Conservation (phyloP, 441 rosid species). For the Bruguiera hainesii region DNA sequence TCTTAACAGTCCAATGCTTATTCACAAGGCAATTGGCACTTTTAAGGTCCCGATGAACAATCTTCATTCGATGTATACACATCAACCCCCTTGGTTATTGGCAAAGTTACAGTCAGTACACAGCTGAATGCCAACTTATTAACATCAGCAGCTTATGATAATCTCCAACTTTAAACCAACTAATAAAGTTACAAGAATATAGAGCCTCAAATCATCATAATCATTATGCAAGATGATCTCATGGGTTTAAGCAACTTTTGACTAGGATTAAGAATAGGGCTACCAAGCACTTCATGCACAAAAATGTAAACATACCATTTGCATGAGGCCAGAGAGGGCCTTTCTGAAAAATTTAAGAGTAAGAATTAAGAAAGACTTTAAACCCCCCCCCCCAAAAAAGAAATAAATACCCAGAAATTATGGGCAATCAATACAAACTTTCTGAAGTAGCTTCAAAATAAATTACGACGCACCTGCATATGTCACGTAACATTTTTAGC, state of each 20-base stretch:
- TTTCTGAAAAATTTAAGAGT: not conserved
- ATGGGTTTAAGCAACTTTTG: too few species aligned
- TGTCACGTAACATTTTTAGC: constrained; percentile 92
- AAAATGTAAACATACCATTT: too few species aligned
- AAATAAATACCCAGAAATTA: constrained; percentile 16
- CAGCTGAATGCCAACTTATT: not conserved
- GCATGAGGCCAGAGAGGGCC: too few species aligned
- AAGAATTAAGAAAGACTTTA: not conserved
- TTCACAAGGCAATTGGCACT: constrained; percentile 94
- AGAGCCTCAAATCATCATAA: not conserved
- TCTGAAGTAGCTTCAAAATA: too few species aligned
- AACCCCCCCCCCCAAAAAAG: not conserved
- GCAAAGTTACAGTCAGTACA: constrained; percentile 15
- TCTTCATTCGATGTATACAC: constrained; percentile 96
- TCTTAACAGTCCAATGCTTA: constrained; percentile 80
- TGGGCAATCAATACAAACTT: too few species aligned
- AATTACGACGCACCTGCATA: constrained; percentile 64
- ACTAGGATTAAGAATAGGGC: too few species aligned
- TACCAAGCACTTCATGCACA: too few species aligned
- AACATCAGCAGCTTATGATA: not conserved
- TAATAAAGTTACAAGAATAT: not conserved
- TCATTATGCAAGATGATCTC: not conserved
- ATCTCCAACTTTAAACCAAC: not conserved
- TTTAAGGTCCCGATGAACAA: constrained; percentile 88
- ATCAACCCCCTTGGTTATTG: constrained; percentile 68